Evolutionary conservation across 148 eudicot genomes (phyloP).

Genomic region (Dysphania ambrosioides): DNA sequence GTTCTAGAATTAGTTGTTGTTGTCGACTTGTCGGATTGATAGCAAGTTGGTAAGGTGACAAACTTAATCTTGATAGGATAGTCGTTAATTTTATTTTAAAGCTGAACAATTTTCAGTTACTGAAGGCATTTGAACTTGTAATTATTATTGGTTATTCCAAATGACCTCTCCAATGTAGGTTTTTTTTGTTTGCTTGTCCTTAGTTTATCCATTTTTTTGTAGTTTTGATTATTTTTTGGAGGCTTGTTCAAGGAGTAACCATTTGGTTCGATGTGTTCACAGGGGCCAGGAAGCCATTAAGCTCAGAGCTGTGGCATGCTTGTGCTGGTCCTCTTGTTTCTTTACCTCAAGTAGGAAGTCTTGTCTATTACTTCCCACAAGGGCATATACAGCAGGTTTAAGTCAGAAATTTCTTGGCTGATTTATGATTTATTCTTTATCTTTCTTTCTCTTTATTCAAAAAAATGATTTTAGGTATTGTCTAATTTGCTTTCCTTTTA

Average conservation of each 20-base stretch:
- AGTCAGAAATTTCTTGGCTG: neutral
- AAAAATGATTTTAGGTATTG: neutral
- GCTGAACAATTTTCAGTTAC: too few relatives aligned
- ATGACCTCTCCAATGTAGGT: too few relatives aligned
- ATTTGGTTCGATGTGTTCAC: constrained; percentile 13
- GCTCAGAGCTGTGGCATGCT: constrained; percentile 94
- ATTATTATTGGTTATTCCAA: too few relatives aligned
- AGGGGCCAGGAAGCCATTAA: constrained; percentile 57
- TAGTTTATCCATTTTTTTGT: too few relatives aligned
- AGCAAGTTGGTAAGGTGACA: too few relatives aligned
- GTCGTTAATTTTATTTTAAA: too few relatives aligned
- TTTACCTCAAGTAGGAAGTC: constrained; percentile 92
- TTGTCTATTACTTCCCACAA: constrained; percentile 93
- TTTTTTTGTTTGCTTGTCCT: too few relatives aligned
- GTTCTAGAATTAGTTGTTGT: too few relatives aligned
- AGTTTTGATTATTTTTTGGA: neutral
- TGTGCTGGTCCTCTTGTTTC: constrained; percentile 94
- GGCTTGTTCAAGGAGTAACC: neutral
- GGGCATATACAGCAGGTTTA: constrained; percentile 97
- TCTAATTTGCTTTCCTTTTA: constrained; percentile 7
- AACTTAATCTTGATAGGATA: too few relatives aligned
- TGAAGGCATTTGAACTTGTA: too few relatives aligned
- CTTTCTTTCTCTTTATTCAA: too few relatives aligned
- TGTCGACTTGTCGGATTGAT: too few relatives aligned
- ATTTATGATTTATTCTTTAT: neutral